Percentiles rank a stretch among this genome's conserved stretches.
These are phyloP conservation scores for Astrothelium subdiscretum DNA, from an alignment of 495 filamentous ascomycete species.

Conservation along the genomic window DNA sequence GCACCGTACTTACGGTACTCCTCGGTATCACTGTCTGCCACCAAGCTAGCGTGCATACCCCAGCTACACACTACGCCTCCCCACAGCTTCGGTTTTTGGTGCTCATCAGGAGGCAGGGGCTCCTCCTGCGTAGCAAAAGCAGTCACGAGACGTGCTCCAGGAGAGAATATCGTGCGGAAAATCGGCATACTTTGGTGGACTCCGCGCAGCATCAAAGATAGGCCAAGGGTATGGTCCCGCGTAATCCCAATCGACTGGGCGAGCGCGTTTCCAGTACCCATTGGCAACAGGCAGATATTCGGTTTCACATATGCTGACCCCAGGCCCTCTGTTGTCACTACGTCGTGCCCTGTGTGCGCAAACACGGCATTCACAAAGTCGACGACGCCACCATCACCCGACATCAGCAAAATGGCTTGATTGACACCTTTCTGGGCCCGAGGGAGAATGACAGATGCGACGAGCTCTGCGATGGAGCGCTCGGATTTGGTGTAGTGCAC, in stretches of 20 bases:
- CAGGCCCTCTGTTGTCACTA: constrained; percentile 2
- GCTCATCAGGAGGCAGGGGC: constrained; percentile 19
- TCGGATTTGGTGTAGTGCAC: constrained; percentile 47
- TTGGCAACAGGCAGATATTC: constrained; percentile 53
- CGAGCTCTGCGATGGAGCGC: constrained; percentile 50
- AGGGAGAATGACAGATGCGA: constrained; percentile 35
- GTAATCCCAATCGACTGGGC: constrained; percentile 51
- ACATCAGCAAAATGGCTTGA: constrained; percentile 62
- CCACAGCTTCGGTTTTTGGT: constrained; percentile 28
- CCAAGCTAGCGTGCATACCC: constrained; percentile 76
- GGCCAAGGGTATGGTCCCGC: constrained; percentile 32
- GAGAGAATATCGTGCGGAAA: constrained; percentile 49
- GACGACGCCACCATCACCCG: constrained; percentile 73
- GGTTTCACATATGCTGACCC: constrained; percentile 33
- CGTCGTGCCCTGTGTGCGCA: not conserved
- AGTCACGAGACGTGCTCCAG: constrained; percentile 43
- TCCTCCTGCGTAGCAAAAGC: constrained; percentile 30
- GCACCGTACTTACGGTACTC: constrained; percentile 63
- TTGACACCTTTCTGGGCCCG: constrained; percentile 34
- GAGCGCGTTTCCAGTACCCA: constrained; percentile 85
- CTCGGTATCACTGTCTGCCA: constrained; percentile 75
- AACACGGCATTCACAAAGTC: constrained; percentile 63
- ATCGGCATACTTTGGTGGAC: constrained; percentile 20
- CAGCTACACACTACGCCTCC: constrained; percentile 81
- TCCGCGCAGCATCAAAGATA: constrained; percentile 39